Base-by-base conservation (phyloP, 495 filamentous ascomycete species). In the Hyaloscypha hepaticicola region DNA sequence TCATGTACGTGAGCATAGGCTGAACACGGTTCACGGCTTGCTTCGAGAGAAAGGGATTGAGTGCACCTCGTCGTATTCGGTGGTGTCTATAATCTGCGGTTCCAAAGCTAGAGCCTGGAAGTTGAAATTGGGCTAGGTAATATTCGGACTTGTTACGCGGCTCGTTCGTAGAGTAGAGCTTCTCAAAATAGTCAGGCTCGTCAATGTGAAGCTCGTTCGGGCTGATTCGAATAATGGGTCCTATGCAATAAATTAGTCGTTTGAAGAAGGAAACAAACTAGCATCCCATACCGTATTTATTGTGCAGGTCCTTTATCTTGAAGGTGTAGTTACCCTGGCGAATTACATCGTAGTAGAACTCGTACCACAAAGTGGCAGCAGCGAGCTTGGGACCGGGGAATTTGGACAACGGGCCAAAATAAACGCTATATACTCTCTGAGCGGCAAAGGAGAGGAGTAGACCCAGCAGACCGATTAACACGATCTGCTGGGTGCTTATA, bases 141-240 rank as follows among this genome's bases (percentile, higher is more conserved):
- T 29, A 53, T 11, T 24, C 27, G 21, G 29, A 60, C n/a, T 55
- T 66, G 27, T 60, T 22, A 3, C 63, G 34, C 55, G n/a, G 26
- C 25, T 41, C 31, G 11, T 41, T 3, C 11, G 21, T 21, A 6
- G 57, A 53, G 70, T 83, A 85, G 7, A 86, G 48, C 26, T 75
- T 70, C 58, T 83, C 74, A 60, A 77, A 82, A 69, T 75, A 86
- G 9, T 81, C 75, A 0, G 80, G 78, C 69, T 86, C 81, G 41
- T 76, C 69, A 65, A 86, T 76, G 61, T 85, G 83, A 0, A 88
- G 51, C 60, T 87, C 84, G 53, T 78, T 64, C 0, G 86, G 84
- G 50, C 73, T 82, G 72, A 87, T 85, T 21, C 85, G 79, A 11
- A 87, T 74, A 53, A 88, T 85, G 8, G 85, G 84, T 19, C 69